A percentile compares a stretch with the other conserved stretches of the same genome.
These are phyloP conservation scores for Neohortaea acidophila DNA, from an alignment of 495 filamentous ascomycete species.

Conservation along the genomic window DNA sequence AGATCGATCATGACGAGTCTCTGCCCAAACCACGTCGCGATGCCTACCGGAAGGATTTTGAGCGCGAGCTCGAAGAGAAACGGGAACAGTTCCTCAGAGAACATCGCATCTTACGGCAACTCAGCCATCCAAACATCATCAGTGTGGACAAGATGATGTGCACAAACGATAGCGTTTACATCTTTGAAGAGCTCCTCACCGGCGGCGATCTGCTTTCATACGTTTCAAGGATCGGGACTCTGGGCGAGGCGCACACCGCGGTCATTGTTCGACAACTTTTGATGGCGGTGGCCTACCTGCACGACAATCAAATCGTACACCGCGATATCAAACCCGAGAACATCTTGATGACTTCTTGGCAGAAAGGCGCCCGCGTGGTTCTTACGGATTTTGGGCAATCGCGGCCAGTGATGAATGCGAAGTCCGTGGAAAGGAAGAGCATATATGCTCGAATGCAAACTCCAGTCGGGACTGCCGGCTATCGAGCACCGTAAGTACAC, in stretches of 20 bases:
- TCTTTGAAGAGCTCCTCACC: conserved; percentile 35
- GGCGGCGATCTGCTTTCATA: conserved; percentile 52
- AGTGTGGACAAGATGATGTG: conserved; percentile 29
- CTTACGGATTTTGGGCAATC: conserved; percentile 64
- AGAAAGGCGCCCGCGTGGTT: conserved; percentile 37
- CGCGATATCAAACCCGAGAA: conserved; percentile 61
- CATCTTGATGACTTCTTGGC: conserved; percentile 40
- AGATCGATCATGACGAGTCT: neutral
- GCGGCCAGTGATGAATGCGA: conserved; percentile 2
- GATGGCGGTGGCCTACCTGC: conserved; percentile 45
- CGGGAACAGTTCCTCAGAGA: conserved; percentile 18
- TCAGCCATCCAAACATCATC: conserved; percentile 35
- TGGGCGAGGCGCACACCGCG: conserved; percentile 38
- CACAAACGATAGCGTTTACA: conserved; percentile 26
- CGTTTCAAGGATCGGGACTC: conserved; percentile 34
- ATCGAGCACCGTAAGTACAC: conserved; percentile 54
- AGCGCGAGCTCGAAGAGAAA: conserved; percentile 6
- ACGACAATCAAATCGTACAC: conserved; percentile 42
- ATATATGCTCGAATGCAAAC: conserved; percentile 38
- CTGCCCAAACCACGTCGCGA: neutral
- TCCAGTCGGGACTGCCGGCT: conserved; percentile 47
- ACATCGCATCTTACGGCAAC: conserved; percentile 26
- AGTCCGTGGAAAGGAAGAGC: neutral
- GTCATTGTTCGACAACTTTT: conserved; percentile 44
- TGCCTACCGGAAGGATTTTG: neutral